These are phyloP conservation scores for Aureobasidium lini DNA, from an alignment of 2,329 filamentous ascomycete species.

Conservation along the genomic window DNA sequence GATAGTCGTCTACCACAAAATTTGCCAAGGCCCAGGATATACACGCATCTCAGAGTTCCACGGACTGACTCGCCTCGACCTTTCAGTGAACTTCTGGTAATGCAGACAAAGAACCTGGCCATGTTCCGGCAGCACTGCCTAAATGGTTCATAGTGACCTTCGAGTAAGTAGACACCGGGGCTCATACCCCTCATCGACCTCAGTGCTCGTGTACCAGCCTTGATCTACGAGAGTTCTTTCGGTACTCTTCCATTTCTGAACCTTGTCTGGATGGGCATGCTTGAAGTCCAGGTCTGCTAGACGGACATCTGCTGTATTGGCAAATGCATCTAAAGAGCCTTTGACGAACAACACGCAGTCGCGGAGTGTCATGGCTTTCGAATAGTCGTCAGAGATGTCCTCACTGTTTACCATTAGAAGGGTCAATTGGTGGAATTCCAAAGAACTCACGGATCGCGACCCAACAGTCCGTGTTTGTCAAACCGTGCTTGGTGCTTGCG, in stretches of 20 bases:
- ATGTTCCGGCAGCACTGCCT: not conserved
- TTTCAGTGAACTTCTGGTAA: not conserved
- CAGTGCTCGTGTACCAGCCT: slow-evolving; percentile 34
- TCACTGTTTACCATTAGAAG: slow-evolving; percentile 13
- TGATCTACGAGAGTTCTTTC: slow-evolving; percentile 32
- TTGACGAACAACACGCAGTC: slow-evolving; percentile 41
- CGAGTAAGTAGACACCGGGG: not conserved
- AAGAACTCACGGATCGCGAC: slow-evolving; percentile 1
- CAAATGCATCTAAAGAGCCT: slow-evolving; percentile 18
- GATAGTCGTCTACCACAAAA: not conserved
- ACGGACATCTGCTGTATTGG: slow-evolving; percentile 30
- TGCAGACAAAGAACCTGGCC: not conserved
- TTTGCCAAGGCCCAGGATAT: not conserved
- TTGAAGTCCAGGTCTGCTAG: slow-evolving; percentile 43
- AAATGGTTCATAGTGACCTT: not conserved
- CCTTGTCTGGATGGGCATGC: slow-evolving; percentile 29
- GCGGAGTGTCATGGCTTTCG: slow-evolving; percentile 40
- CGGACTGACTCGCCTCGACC: not conserved
- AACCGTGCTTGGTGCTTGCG: slow-evolving; percentile 29
- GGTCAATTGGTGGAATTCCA: not conserved
- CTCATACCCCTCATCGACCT: slow-evolving; percentile 5
- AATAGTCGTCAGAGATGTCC: slow-evolving; percentile 23
- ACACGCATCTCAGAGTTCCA: not conserved
- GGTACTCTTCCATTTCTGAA: slow-evolving; percentile 34
- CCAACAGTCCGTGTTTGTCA: slow-evolving; percentile 31